These are phyloP conservation scores for Gracilariopsis chorda DNA, from an alignment of 23 red algal species.

Conservation along the genomic window DNA sequence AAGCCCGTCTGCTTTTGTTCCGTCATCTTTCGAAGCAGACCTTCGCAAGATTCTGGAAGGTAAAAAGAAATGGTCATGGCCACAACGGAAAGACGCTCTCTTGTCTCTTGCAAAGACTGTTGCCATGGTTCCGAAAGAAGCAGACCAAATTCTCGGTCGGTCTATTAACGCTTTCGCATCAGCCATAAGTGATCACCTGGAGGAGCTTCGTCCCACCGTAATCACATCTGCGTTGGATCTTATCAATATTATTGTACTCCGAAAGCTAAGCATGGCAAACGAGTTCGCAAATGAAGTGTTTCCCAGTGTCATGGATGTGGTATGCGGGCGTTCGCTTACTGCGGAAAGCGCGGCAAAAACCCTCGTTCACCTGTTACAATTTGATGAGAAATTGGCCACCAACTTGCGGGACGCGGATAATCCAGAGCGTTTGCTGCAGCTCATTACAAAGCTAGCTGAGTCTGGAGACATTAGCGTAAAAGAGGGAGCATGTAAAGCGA, in stretches of 20 bases:
- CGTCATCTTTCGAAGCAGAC: background rate
- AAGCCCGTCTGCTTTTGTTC: background rate
- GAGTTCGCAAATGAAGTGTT: conserved; percentile 26
- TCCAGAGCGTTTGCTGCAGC: conserved; percentile 12
- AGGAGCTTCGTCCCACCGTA: conserved; percentile 47
- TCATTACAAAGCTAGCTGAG: background rate
- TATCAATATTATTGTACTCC: conserved; percentile 13
- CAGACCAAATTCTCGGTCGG: background rate
- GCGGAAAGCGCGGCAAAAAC: conserved; percentile 26
- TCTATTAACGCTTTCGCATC: background rate
- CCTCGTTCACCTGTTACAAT: conserved; percentile 8
- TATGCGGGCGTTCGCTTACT: conserved; percentile 39
- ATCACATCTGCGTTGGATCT: conserved; percentile 42
- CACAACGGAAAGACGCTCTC: conserved; percentile 34
- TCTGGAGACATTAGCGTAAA: background rate
- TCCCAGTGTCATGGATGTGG: conserved; percentile 51
- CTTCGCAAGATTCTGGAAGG: conserved; percentile 38
- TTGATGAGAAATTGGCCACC: background rate
- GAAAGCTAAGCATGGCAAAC: background rate
- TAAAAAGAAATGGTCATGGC: conserved; percentile 43
- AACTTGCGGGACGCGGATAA: conserved; percentile 42
- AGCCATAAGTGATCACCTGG: conserved; percentile 38
- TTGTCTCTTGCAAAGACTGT: background rate
- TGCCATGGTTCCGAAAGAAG: background rate
- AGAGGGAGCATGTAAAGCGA: background rate